These are phyloP conservation scores for Dactylellina leptospora DNA, from an alignment of 2,329 filamentous ascomycete genomes.

Conservation along the genomic window DNA sequence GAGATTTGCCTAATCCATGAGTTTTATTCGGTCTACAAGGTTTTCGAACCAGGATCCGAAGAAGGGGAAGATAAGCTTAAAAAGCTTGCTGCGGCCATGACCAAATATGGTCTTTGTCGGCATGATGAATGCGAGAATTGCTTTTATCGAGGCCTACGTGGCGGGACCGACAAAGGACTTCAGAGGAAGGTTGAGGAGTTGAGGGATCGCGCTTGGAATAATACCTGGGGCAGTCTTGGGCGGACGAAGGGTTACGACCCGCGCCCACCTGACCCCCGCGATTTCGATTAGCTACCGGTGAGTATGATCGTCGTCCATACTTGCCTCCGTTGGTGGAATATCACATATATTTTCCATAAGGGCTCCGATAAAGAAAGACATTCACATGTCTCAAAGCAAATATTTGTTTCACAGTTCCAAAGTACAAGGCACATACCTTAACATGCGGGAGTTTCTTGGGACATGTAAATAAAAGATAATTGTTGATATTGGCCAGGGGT, in stretches of 20 bases:
- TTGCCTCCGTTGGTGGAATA: too few species aligned
- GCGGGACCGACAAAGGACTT: not conserved
- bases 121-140: not conserved
- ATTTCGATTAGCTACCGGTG: not conserved
- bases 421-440: too few species aligned
- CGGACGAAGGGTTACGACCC: not conserved
- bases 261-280: not conserved
- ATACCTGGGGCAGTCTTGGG: constrained; percentile 2
- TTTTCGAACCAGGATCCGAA: not conserved
- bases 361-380: too few species aligned
- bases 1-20: not conserved
- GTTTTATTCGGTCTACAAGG: not conserved
- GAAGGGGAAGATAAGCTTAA: not conserved
- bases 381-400: too few species aligned
- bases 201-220: not conserved
- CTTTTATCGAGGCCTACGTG: not conserved
- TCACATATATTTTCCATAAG: too few species aligned
- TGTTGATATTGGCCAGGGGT: too few species aligned
- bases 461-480: too few species aligned
- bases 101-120: not conserved
- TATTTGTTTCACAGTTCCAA: too few species aligned
- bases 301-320: too few species aligned
- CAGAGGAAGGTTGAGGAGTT: not conserved
- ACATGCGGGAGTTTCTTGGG: too few species aligned
- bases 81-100: not conserved